Evolutionary conservation across 352 stramenopile species (phyloP), one percentile per base, ranked within the genome.

Genomic region (Globisporangium ultimum): DNA sequence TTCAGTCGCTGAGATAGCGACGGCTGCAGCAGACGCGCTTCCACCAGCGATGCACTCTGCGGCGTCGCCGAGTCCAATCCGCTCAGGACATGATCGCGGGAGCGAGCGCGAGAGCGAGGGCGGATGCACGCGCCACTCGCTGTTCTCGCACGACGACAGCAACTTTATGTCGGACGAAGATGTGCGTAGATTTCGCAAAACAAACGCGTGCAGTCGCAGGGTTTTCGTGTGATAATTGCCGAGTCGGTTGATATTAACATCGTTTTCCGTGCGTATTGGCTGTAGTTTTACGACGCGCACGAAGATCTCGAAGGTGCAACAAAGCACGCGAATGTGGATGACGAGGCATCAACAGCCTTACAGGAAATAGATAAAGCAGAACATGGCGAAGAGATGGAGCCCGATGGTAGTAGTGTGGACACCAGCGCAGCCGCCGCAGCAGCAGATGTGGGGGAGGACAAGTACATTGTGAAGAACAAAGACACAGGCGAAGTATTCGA

Each of bases 401-500:
- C 40, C 36, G 50, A 15, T 18, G 15, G 18, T 15, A 41, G 49
- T 42, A 14, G 48, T 46, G 48, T 22, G 2, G 50, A 18, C 15
- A 61, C 63, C 11, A 34, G 61, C 46, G 13, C 62, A 58, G 55
- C 21, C 55, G 13, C 42, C 10, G 58, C 36, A 20, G 13, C 42
- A 6, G 58, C 36, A 20, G 49, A 18, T 24, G 24, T 28, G 24
- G 41, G 14, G 1, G 78, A 91, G 46, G 77, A 80, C 50, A 88
- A 89, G 47, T 93, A 78, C 47, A 76, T 87, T 32, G 83, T 91
- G 12, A 85, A 84, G 40, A 93, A 93, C 64, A 87, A 90, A 48
- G 83, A 93, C 70, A 93, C 83, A 9, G 83, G 83, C 9, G 83
- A 93, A 58, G 73, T 88, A 17, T 93, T 78, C 56, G 83, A 91